Evolutionary conservation across 2,329 filamentous ascomycete genomes (phyloP).

Genomic region (Exophiala bonariae): DNA sequence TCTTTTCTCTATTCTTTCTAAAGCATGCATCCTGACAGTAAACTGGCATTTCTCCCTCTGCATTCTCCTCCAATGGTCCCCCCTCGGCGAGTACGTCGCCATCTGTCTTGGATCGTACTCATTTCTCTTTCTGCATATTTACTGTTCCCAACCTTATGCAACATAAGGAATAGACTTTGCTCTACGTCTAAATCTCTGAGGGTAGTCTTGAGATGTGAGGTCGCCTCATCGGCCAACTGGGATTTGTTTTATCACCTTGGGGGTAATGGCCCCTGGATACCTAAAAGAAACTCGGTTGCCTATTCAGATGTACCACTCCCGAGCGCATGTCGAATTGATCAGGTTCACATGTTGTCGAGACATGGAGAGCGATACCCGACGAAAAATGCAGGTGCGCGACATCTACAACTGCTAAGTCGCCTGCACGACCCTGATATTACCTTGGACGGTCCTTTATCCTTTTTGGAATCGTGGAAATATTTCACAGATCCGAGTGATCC

Average conservation of each 20-base stretch:
- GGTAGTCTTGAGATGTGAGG: neutral
- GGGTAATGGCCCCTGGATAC: slow-evolving; percentile 57
- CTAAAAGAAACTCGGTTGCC: slow-evolving; percentile 45
- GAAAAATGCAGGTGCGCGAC: slow-evolving; percentile 46
- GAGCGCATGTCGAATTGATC: slow-evolving; percentile 51
- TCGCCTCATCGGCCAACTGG: slow-evolving; percentile 34
- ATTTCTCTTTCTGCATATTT: neutral
- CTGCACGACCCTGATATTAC: slow-evolving; percentile 43
- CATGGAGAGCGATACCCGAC: slow-evolving; percentile 62
- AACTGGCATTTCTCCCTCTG: no score
- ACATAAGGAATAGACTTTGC: neutral
- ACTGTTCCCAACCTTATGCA: neutral
- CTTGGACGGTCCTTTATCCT: slow-evolving; percentile 53
- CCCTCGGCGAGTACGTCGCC: neutral
- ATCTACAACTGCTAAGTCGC: slow-evolving; percentile 50
- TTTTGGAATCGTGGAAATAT: slow-evolving; percentile 57
- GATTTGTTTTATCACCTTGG: slow-evolving; percentile 55
- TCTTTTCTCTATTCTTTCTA: no score
- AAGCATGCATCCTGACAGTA: no score
- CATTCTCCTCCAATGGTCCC: neutral
- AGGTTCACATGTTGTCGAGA: slow-evolving; percentile 62
- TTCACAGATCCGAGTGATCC: slow-evolving; percentile 46
- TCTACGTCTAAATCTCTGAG: neutral
- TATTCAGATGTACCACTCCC: slow-evolving; percentile 46
- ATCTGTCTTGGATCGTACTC: neutral